phyloP scores from a whole-genome alignment of 495 filamentous ascomycete species.

The Evernia prunastri region DNA sequence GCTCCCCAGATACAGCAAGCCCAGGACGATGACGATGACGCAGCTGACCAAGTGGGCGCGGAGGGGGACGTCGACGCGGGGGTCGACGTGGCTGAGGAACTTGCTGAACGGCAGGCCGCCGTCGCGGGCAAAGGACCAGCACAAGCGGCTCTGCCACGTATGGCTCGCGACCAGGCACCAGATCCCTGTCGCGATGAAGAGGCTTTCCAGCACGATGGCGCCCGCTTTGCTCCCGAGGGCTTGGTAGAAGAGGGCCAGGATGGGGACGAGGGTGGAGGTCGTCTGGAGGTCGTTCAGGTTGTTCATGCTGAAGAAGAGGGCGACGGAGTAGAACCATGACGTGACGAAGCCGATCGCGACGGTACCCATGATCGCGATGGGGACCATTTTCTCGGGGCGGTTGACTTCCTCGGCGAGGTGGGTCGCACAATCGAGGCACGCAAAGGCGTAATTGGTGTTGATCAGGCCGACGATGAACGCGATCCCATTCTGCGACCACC shows the following conservation, averaged over 20 bases:
- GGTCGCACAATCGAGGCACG: conserved; percentile 53
- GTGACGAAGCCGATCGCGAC: conserved; percentile 55
- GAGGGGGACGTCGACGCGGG: conserved; percentile 48
- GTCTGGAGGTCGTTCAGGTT: conserved; percentile 42
- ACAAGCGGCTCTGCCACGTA: conserved; percentile 52
- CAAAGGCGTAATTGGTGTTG: conserved; percentile 56
- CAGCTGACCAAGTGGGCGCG: conserved; percentile 45
- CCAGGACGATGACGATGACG: conserved; percentile 44
- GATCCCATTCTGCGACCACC: conserved; percentile 52
- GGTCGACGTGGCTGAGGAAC: conserved; percentile 44
- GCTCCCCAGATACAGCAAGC: conserved; percentile 51
- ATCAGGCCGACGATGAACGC: conserved; percentile 61
- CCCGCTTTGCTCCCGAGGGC: conserved; percentile 46
- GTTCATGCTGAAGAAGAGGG: conserved; percentile 54
- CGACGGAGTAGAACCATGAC: conserved; percentile 48
- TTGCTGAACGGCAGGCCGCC: conserved; percentile 45
- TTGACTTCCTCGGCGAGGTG: conserved; percentile 61
- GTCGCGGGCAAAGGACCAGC: conserved; percentile 57
- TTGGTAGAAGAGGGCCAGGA: conserved; percentile 53
- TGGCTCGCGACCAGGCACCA: conserved; percentile 52
- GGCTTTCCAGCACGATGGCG: conserved; percentile 48
- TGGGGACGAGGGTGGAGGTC: conserved; percentile 49
- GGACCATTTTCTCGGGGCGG: conserved; percentile 39
- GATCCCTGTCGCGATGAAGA: conserved; percentile 51
- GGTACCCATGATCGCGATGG: conserved; percentile 52